phyloP scores from a whole-genome alignment of 108 stramenopile species.

The Cyclotella distinguenda region DNA sequence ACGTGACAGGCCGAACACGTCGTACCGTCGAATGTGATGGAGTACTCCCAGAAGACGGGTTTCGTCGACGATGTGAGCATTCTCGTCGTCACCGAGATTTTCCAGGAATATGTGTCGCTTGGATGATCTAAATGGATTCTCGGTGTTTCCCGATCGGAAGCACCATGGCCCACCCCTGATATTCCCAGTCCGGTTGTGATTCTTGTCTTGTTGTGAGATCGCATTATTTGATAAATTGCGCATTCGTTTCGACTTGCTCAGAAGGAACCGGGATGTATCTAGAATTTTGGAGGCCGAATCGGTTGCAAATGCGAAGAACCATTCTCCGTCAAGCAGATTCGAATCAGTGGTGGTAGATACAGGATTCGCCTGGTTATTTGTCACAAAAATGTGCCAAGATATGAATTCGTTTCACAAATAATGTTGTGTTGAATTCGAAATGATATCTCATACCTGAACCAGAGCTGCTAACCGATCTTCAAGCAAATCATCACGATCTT shows the following conservation, averaged over 20 bases:
- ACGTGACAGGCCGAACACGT: constrained; percentile 53
- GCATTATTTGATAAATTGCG: neutral
- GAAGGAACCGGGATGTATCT: constrained; percentile 48
- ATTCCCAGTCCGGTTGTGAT: neutral
- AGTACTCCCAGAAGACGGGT: constrained; percentile 49
- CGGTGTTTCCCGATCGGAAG: constrained; percentile 38
- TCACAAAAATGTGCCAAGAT: no score
- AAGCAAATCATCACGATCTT: constrained; percentile 48
- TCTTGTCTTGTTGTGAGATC: neutral
- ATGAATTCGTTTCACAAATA: no score
- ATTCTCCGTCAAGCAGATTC: constrained; percentile 62
- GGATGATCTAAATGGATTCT: constrained; percentile 48
- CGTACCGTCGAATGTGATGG: constrained; percentile 34
- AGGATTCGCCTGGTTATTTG: constrained; percentile 56
- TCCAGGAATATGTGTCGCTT: constrained; percentile 59
- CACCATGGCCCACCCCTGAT: constrained; percentile 43
- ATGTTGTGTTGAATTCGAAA: neutral
- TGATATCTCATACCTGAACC: constrained; percentile 45
- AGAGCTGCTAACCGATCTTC: constrained; percentile 59
- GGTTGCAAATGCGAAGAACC: constrained; percentile 63
- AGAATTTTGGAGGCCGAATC: constrained; percentile 48
- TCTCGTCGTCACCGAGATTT: constrained; percentile 51
- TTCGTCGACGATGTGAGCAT: constrained; percentile 53
- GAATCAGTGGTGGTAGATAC: constrained; percentile 70
- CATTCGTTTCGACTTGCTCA: constrained; percentile 48